Conservation (phyloP, 208 protist genomes). For the Leishmania turanica region DNA sequence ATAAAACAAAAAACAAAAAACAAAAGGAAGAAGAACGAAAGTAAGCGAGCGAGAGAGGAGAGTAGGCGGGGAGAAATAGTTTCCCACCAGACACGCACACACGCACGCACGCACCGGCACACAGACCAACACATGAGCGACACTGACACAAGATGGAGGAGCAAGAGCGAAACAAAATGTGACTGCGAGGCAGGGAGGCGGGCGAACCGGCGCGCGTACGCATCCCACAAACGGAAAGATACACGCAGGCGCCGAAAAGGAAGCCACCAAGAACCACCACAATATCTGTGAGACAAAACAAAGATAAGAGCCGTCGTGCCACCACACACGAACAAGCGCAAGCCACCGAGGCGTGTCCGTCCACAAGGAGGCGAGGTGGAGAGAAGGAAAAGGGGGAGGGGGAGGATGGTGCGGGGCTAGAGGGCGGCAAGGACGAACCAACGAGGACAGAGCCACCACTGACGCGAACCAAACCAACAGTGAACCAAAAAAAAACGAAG, state of each 20-base stretch:
- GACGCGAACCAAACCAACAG: neutral
- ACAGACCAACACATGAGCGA: conserved; percentile 23
- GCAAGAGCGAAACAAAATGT: conserved; percentile 4
- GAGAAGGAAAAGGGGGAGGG: neutral
- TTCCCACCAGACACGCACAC: neutral
- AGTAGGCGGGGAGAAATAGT: neutral
- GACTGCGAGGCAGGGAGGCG: neutral
- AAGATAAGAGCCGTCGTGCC: neutral
- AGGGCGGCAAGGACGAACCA: too few relatives aligned
- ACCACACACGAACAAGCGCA: neutral
- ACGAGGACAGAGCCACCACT: neutral
- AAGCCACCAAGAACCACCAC: neutral
- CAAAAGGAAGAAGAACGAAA: neutral
- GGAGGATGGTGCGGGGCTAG: neutral
- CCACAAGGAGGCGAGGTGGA: neutral
- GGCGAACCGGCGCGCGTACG: neutral
- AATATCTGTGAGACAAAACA: neutral
- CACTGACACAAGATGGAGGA: neutral
- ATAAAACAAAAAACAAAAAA: too few relatives aligned
- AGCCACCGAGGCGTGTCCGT: neutral
- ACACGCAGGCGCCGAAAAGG: neutral
- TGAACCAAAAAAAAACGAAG: conserved; percentile 4
- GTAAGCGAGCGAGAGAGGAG: neutral
- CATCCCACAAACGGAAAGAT: neutral
- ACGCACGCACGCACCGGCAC: conserved; percentile 2